A percentile compares a stretch with the other conserved stretches of the same genome.
phyloP scores from a whole-genome alignment of 192 early-diverging fungal species.

The Thoreauomyces humboldtii region DNA sequence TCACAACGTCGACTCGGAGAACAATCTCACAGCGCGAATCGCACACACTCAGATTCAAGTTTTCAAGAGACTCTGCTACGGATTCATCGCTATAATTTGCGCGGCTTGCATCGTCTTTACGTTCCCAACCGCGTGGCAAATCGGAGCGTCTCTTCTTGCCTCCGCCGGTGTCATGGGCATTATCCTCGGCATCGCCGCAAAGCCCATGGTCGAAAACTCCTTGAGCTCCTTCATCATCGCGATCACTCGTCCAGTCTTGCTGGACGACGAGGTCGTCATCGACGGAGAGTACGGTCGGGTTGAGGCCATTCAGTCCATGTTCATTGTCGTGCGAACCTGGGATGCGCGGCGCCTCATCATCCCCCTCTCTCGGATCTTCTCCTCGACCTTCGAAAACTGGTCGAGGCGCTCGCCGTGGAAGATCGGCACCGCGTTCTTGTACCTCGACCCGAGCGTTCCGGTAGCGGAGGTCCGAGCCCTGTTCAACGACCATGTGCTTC shows the following conservation, averaged over 20 bases:
- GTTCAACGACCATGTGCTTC: conserved; percentile 20
- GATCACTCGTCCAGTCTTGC: conserved; percentile 20
- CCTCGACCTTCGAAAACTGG: conserved; percentile 32
- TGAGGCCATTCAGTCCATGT: conserved; percentile 25
- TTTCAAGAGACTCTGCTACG: conserved; percentile 26
- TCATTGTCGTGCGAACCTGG: conserved; percentile 26
- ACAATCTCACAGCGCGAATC: conserved; percentile 28
- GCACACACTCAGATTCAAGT: conserved; percentile 31
- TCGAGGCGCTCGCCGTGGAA: conserved; percentile 33
- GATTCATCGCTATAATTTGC: conserved; percentile 16
- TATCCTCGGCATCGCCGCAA: conserved; percentile 24
- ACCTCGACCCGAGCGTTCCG: conserved; percentile 19
- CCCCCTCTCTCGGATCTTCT: conserved; percentile 25
- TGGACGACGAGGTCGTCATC: conserved; percentile 33
- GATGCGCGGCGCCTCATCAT: conserved; percentile 29
- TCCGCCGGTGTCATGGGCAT: conserved; percentile 31
- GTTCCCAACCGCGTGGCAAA: conserved; percentile 31
- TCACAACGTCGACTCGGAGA: conserved; percentile 22
- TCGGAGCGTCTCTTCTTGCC: conserved; percentile 28
- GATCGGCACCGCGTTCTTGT: conserved; percentile 23
- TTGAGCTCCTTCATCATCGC: conserved; percentile 23
- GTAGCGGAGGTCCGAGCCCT: conserved; percentile 15
- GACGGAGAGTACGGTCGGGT: conserved; percentile 35
- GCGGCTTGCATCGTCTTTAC: conserved; percentile 23
- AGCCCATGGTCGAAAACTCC: conserved; percentile 30